Evolutionary conservation across 2,329 filamentous ascomycete species (phyloP).

Genomic region (Fusarium brevicatenulatum): DNA sequence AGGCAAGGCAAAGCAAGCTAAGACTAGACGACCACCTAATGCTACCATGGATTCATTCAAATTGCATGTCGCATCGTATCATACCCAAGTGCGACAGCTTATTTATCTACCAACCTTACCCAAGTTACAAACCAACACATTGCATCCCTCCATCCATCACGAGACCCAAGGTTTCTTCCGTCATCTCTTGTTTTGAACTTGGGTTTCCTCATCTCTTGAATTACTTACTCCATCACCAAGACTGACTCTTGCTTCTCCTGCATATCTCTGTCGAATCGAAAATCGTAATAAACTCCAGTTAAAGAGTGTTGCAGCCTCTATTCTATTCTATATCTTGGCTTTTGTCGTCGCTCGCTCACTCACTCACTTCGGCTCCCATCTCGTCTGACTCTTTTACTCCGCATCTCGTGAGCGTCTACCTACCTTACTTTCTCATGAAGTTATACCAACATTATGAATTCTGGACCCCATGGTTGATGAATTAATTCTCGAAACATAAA

Average conservation of each 20-base stretch:
- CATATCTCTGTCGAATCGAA: not conserved
- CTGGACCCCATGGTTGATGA: not conserved
- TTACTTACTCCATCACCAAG: not conserved
- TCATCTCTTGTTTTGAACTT: not conserved
- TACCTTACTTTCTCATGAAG: slow-evolving; percentile 1
- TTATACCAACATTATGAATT: not conserved
- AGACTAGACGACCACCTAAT: not conserved
- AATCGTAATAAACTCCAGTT: slow-evolving; percentile 12
- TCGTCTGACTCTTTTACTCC: slow-evolving; percentile 10
- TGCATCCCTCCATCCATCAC: not conserved
- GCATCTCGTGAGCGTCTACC: slow-evolving; percentile 3
- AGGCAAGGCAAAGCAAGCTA: not conserved
- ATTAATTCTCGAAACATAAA: not conserved
- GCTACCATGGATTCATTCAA: not conserved
- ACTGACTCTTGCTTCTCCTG: not conserved
- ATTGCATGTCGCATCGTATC: slow-evolving; percentile 17
- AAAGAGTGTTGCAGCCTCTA: not conserved
- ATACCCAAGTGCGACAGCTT: slow-evolving; percentile 1
- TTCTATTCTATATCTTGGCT: not conserved
- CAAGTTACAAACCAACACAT: not conserved
- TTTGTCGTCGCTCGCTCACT: not conserved
- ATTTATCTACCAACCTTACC: not conserved
- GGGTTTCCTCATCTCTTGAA: not conserved
- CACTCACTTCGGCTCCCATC: not conserved
- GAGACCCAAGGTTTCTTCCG: slow-evolving; percentile 12